A percentile compares a stretch with the other conserved stretches of the same genome.
Conservation (phyloP, 768 basidiomycete genomes). For the Hydnomerulius pinastri region DNA sequence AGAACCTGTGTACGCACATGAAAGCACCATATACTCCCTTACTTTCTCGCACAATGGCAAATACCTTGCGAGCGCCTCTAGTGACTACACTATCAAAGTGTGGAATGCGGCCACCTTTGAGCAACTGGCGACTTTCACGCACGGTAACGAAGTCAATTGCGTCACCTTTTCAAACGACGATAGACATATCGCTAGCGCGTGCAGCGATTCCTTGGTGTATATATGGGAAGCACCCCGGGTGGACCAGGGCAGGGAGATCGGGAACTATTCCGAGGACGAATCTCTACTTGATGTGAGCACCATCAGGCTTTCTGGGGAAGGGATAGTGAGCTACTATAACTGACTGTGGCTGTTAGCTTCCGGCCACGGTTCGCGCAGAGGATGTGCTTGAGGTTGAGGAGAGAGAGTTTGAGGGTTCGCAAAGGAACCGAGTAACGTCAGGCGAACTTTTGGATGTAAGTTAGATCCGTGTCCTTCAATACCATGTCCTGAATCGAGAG, state of each 20-base stretch:
- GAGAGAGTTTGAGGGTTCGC: slow-evolving; percentile 10
- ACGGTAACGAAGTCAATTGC: slow-evolving; percentile 30
- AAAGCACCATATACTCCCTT: slow-evolving; percentile 28
- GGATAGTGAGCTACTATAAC: slow-evolving; percentile 4
- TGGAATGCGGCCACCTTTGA: slow-evolving; percentile 29
- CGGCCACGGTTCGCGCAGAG: slow-evolving; percentile 2
- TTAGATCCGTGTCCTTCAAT: neutral
- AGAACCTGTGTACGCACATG: slow-evolving; percentile 23
- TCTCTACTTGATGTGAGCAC: slow-evolving; percentile 28
- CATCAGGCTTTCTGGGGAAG: slow-evolving; percentile 1
- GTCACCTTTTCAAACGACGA: slow-evolving; percentile 32
- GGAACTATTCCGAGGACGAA: slow-evolving; percentile 19
- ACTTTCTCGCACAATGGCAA: slow-evolving; percentile 28
- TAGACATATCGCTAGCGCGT: slow-evolving; percentile 32
- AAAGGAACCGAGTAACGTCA: slow-evolving; percentile 10
- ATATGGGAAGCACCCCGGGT: slow-evolving; percentile 33
- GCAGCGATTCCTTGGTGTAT: slow-evolving; percentile 30
- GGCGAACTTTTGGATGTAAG: slow-evolving; percentile 21
- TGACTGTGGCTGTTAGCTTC: slow-evolving; percentile 12
- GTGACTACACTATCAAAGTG: slow-evolving; percentile 30
- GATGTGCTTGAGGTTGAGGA: neutral
- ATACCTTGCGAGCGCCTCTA: slow-evolving; percentile 31
- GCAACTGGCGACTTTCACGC: slow-evolving; percentile 22
- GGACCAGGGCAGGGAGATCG: slow-evolving; percentile 31
- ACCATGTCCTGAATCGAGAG: slow-evolving; percentile 6